phyloP scores from a whole-genome alignment of 352 stramenopile species.

The Phytophthora cactorum region DNA sequence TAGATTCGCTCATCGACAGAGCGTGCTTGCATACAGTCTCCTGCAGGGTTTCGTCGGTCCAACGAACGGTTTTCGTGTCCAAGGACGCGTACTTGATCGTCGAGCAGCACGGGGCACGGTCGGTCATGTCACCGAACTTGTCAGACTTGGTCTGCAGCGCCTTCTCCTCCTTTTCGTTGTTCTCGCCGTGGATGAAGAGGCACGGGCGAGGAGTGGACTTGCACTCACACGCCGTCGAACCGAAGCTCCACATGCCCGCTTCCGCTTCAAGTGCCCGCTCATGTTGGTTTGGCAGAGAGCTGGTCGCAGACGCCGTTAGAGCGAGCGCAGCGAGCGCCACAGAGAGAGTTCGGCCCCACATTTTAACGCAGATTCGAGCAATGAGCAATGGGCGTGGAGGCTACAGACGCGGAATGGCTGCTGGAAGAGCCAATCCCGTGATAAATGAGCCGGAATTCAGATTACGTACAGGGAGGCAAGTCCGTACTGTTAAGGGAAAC shows the following conservation, averaged over 20 bases:
- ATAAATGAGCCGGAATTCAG: conserved; percentile 14
- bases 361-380: conserved; percentile 5
- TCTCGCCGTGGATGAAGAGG: conserved; percentile 52
- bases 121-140: conserved; percentile 41
- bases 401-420: conserved; percentile 21
- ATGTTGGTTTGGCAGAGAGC: background rate
- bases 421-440: conserved; percentile 22
- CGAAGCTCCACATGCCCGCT: conserved; percentile 28
- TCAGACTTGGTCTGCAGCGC: conserved; percentile 30
- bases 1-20: conserved; percentile 36
- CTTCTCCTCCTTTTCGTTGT: conserved; percentile 20
- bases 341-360: conserved; percentile 18
- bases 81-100: conserved; percentile 44
- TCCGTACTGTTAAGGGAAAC: conserved; percentile 1
- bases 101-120: conserved; percentile 51
- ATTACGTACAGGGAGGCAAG: background rate
- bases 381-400: conserved; percentile 8
- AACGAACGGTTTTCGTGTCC: conserved; percentile 40
- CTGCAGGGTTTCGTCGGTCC: conserved; percentile 43
- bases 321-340: conserved; percentile 16
- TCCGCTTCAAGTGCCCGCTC: conserved; percentile 23
- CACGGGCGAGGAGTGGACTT: conserved; percentile 43
- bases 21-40: conserved; percentile 41
- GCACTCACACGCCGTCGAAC: conserved; percentile 33
- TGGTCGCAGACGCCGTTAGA: conserved; percentile 7